These are phyloP conservation scores for Coemansia sp. DNA, from an alignment of 192 early-diverging fungal genomes.

Conservation along the genomic window DNA sequence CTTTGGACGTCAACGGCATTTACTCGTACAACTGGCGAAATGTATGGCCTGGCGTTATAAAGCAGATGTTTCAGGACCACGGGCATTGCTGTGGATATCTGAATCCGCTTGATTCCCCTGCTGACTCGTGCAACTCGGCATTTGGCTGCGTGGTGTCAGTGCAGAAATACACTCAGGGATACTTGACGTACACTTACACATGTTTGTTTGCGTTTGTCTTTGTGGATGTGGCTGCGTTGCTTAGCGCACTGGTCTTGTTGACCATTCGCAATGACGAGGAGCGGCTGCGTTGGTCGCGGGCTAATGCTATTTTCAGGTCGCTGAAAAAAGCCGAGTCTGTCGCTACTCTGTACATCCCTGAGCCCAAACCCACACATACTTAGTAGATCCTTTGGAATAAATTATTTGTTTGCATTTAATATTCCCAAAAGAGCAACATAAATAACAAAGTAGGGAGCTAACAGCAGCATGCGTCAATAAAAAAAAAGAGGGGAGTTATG, in stretches of 20 bases:
- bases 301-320: slow-evolving; percentile 43
- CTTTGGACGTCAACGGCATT: slow-evolving; percentile 30
- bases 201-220: slow-evolving; percentile 45
- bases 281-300: slow-evolving; percentile 41
- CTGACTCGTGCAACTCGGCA: neutral
- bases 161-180: slow-evolving; percentile 31
- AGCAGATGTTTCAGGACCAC: slow-evolving; percentile 28
- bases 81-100: slow-evolving; percentile 41
- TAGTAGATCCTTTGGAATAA: neutral
- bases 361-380: neutral
- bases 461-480: too few relatives aligned
- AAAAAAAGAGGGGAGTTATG: too few relatives aligned
- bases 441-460: too few relatives aligned
- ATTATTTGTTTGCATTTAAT: neutral
- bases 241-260: slow-evolving; percentile 35
- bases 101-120: slow-evolving; percentile 29
- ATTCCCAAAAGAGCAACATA: too few relatives aligned
- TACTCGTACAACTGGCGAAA: slow-evolving; percentile 46
- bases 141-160: slow-evolving; percentile 42
- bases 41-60: slow-evolving; percentile 30
- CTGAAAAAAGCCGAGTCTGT: slow-evolving; percentile 9
- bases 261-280: slow-evolving; percentile 45
- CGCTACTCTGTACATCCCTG: neutral
- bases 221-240: slow-evolving; percentile 31
- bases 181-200: slow-evolving; percentile 34